A percentile compares a stretch with the other conserved stretches of the same genome.
Evolutionary conservation across 345 rosid species (phyloP).

Genomic region (Eucalyptus sideroxylon): DNA sequence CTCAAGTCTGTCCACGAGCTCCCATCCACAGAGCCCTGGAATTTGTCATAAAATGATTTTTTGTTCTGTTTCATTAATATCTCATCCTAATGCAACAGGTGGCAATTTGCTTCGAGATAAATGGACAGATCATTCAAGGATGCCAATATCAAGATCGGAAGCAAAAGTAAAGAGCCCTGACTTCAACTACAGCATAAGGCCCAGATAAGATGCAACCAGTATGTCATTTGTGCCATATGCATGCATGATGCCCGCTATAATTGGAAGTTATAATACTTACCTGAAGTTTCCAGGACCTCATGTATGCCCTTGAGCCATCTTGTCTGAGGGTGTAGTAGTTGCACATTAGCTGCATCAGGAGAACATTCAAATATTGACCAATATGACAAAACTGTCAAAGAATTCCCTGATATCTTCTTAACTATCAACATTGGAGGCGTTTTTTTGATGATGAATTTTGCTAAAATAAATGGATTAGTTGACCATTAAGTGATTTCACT

Average conservation of each 20-base stretch:
- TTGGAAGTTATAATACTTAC: constrained; percentile 10
- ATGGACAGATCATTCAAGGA: background rate
- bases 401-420: background rate
- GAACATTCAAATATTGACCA: background rate
- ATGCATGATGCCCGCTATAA: background rate
- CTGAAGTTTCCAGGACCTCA: constrained; percentile 85
- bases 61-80: background rate
- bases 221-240: background rate
- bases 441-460: background rate
- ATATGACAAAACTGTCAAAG: background rate
- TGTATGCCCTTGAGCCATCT: constrained; percentile 78
- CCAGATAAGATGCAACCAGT: background rate
- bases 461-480: background rate
- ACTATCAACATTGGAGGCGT: background rate
- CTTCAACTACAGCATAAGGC: background rate
- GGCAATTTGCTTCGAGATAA: background rate
- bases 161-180: background rate
- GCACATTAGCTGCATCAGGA: constrained; percentile 81
- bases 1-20: constrained; percentile 61
- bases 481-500: background rate
- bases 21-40: constrained; percentile 78
- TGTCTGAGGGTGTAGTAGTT: constrained; percentile 84
- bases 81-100: background rate
- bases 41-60: background rate
- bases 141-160: background rate